Evolutionary conservation across 345 rosid species (phyloP), one percentile per base, ranked within the genome.

Genomic region (Streptanthus diversifolius): DNA sequence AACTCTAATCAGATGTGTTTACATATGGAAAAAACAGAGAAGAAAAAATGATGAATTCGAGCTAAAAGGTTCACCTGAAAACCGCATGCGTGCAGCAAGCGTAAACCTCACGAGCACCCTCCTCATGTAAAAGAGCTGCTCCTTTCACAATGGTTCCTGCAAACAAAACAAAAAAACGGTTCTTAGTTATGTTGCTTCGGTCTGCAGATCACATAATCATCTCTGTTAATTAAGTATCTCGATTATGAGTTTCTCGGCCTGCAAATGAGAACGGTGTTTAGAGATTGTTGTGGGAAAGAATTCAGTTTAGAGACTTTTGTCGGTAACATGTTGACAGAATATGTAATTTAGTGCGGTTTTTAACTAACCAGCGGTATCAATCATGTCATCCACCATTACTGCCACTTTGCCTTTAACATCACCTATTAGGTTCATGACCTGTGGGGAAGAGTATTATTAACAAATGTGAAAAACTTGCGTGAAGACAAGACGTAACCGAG

Each of bases 361-460:
- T 45, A 18, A 80, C 89, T 82, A 75, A 95, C 99, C 99, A 69
- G 99, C 99, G 8, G 99, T 95, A 73, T 95, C 99, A 56, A 95
- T 95, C 93, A 95, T 95, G 83, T 95, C 99, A 86, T 95, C 99
- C 80, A 95, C 96, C 98, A 95, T 88, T 36, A 95, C 96, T 13
- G 98, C 99, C 47, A 92, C 98, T 73, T 95, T 95, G 21, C 99
- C 99, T 84, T 75, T 91, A 44, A 95, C 98, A 75, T 95, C 99
- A 29, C 99, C 99, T 1, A 95, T 95, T 65, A 95, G 80, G 80
- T 95, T 95, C 99, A 95, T 95, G 68, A 95, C 98, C 99, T 95
- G 79, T 40, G 58, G 21, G 36, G 8, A 22, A 36, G 17, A 43
- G 8, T 3, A 25, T 57, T 63, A 6, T 14, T 0, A 65, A 44